Evolutionary conservation across 116 monocot species (phyloP).

Genomic region (Trichopus zeylanicus): DNA sequence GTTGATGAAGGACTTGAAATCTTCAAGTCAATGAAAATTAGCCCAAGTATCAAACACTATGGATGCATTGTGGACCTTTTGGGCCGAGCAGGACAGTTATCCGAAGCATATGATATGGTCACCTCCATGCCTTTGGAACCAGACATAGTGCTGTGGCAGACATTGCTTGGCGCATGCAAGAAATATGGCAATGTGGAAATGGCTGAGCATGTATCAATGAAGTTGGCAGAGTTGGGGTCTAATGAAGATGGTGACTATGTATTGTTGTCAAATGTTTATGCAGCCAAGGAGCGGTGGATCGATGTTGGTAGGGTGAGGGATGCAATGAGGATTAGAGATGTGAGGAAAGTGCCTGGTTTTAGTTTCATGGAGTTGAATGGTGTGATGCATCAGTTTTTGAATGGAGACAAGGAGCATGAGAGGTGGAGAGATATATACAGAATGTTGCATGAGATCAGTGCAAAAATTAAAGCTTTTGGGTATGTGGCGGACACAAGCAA

Average conservation of each 20-base stretch:
- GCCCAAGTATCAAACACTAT: conserved; percentile 72
- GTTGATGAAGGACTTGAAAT: conserved; percentile 74
- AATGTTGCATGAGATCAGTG: conserved; percentile 51
- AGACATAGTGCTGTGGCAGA: conserved; percentile 72
- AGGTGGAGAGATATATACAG: conserved; percentile 59
- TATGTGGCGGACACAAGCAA: conserved; percentile 53
- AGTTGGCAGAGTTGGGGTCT: conserved; percentile 2
- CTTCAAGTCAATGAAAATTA: conserved; percentile 50
- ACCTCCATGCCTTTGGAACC: conserved; percentile 47
- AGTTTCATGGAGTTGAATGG: conserved; percentile 64
- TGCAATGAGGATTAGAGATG: conserved; percentile 16
- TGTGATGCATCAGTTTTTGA: conserved; percentile 55
- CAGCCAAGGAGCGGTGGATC: conserved; percentile 4
- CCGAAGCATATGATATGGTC: conserved; percentile 48
- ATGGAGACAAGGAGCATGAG: conserved; percentile 53
- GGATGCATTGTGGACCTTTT: conserved; percentile 82
- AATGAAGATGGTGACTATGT: conserved; percentile 6
- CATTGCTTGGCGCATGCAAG: conserved; percentile 7
- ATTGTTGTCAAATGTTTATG: conserved; percentile 8
- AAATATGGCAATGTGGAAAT: conserved; percentile 1
- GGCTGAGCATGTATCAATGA: not conserved
- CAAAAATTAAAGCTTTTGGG: conserved; percentile 46
- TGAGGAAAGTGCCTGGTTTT: conserved; percentile 74
- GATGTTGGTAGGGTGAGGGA: conserved; percentile 7
- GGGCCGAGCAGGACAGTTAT: conserved; percentile 55